Evolutionary conservation across 768 basidiomycete species (phyloP), one percentile per base, ranked within the genome.

Genomic region (Cystobasidium ongulense): DNA sequence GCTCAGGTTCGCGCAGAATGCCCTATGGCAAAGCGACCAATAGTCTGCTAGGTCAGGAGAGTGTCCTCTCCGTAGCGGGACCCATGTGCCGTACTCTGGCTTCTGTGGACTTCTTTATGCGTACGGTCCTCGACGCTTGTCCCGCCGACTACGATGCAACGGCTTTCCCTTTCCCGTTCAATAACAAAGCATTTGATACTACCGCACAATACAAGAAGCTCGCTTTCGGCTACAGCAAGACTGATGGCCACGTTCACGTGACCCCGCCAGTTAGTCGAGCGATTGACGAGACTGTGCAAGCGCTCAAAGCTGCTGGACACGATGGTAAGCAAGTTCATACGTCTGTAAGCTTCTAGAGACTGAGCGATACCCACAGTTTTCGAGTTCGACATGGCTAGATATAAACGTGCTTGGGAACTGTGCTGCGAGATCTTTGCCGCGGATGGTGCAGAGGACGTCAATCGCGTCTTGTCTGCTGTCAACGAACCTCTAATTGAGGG

Each of bases 21-120:
- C 73, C 73, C 17, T 74, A 74, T 31, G 73, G 73, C 29, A 64
- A 74, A 64, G 73, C 73, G 36, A 67, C 62, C 3, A 74, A 74
- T 59, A 35, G 23, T 11, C 59, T 57, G 38, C 43, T 76, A 0
- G 75, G 73, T 18, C 75, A 74, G 25, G 36, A 68, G 25, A n/a
- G 57, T 33, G 52, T 74, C 54, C 25, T 52, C 27, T 74, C 73
- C 13, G 73, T 74, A 33, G 66, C 68, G 1, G 75, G 73, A 0
- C 75, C 75, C 0, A 74, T 74, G 73, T 46, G 67, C 18, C 73
- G 73, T 21, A 66, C 38, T 35, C 23, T 74, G 15, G 8, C 31
- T 33, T 31, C 59, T n/a, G 31, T 62, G 36, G 41, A 68, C n/a
- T 39, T 46, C 23, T 74, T 76, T 61, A 27, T 76, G 38, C 23